Conservation (phyloP, 2,329 filamentous ascomycete genomes). For the Diplodia scrobiculata region DNA sequence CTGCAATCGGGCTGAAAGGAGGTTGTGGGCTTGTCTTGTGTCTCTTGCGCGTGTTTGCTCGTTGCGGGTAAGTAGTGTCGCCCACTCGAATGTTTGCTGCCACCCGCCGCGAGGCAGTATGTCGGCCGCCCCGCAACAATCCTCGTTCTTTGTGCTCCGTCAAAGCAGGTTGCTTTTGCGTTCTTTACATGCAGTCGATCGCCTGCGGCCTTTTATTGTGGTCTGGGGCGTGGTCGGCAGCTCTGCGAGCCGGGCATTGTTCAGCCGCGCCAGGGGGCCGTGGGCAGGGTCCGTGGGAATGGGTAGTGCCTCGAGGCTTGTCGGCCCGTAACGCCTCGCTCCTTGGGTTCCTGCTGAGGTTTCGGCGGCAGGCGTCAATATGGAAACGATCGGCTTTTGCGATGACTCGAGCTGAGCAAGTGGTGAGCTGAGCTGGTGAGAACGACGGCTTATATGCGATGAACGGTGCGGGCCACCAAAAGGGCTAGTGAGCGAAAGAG, state of each 20-base stretch:
- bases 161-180: neutral
- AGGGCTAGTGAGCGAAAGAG: neutral
- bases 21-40: neutral
- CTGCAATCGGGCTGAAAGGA: neutral
- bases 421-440: conserved; percentile 13
- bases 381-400: conserved; percentile 3
- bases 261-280: conserved; percentile 2
- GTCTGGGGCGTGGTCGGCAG: neutral
- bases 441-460: neutral
- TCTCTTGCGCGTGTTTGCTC: neutral
- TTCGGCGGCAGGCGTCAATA: neutral
- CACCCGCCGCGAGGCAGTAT: neutral
- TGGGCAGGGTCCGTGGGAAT: neutral
- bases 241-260: neutral
- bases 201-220: neutral
- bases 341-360: neutral
- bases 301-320: conserved; percentile 1
- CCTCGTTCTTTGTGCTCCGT: neutral
- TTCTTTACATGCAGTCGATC: neutral
- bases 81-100: neutral
- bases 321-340: conserved; percentile 6
- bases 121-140: neutral
- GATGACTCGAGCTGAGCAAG: conserved; percentile 18
- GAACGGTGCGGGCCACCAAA: no score
- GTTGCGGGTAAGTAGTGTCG: neutral